Base-by-base conservation (phyloP, 495 filamentous ascomycete species). In the Podospora didyma region DNA sequence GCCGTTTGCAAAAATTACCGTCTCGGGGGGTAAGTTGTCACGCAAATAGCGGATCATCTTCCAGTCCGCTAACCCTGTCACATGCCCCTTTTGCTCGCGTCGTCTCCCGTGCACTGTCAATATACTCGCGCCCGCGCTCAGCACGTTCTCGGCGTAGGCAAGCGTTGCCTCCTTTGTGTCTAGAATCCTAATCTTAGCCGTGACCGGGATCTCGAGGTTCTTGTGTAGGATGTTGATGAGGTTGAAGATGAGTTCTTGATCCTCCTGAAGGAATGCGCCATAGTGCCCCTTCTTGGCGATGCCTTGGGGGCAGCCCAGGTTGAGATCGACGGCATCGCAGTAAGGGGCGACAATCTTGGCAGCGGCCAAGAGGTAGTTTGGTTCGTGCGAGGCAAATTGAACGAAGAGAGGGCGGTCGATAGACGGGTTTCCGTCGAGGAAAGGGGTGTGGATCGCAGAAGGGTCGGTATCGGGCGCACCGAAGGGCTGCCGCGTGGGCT, bases 261-360 rank as follows among this genome's bases (percentile, higher is more conserved):
- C 88, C 69, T 99, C 94, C 65, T 99, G 94, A 41, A 99, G 72
- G 64, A 96, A 98, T 10, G 92, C 86, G 9, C 94, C 94, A 65
- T 99, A 99, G 64, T 89, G 86, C 4, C 94, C 94, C 63, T 85
- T 89, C 62, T 80, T 81, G 31, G 94, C 94, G 54, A 99, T 99
- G 2, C 92, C 92, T 66, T 99, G 94, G 2, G 94, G 94, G 75
- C 94, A 99, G n/a, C 94, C 94, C 1, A 99, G 80, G 67, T 99
- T 99, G 60, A 99, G 75, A 69, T 99, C 95, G 9, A 99, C 89
- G 2, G 92, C 94, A 66, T 99, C 94, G 67, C 92, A 96, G 73
- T 89, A 88, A 0, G 89, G 88, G 2, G 85, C 82, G 0, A 89
- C 90, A 49, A 87, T 76, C 21, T 80, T 76, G 2, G 93, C 93